phyloP scores from a whole-genome alignment of 1,284 basidiomycete species.

The Caloboletus firmus region DNA sequence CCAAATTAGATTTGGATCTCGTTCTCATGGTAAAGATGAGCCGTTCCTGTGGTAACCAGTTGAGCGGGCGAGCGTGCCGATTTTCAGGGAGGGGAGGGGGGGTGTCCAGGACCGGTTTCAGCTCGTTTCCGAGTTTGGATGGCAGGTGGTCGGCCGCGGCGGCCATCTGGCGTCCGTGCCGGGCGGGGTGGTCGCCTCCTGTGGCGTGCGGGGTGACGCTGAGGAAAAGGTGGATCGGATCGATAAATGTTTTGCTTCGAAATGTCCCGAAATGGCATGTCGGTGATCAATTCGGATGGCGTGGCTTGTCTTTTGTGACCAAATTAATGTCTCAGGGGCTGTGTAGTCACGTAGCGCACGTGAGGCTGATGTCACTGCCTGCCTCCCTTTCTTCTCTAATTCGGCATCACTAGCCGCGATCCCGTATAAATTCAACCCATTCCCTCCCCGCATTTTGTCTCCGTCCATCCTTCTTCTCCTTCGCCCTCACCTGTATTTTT shows the following conservation, averaged over 20 bases:
- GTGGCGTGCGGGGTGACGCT: constrained; percentile 23
- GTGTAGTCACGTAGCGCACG: constrained; percentile 26
- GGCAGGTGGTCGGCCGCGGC: constrained; percentile 7
- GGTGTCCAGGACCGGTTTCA: constrained; percentile 23
- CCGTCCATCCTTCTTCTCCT: neutral
- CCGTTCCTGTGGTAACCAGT: constrained; percentile 28
- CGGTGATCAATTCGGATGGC: constrained; percentile 4
- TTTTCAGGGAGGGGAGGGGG: too few species aligned
- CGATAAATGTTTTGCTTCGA: constrained; percentile 17
- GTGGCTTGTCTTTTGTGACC: constrained; percentile 4
- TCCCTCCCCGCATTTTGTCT: constrained; percentile 11
- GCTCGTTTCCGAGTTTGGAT: constrained; percentile 14
- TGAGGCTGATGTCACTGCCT: constrained; percentile 35
- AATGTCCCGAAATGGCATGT: neutral
- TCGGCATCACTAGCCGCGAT: constrained; percentile 27
- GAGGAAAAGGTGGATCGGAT: constrained; percentile 19
- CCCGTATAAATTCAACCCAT: constrained; percentile 31
- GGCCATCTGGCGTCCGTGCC: too few species aligned
- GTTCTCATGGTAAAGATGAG: constrained; percentile 14
- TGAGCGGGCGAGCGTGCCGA: neutral
- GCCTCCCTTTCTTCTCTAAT: constrained; percentile 34
- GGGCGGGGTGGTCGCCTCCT: constrained; percentile 8
- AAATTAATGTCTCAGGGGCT: constrained; percentile 29
- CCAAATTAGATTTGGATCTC: constrained; percentile 5
- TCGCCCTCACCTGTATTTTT: neutral